Base-by-base conservation (phyloP, 2,329 filamentous ascomycete genomes). In the Helotiales sp. region DNA sequence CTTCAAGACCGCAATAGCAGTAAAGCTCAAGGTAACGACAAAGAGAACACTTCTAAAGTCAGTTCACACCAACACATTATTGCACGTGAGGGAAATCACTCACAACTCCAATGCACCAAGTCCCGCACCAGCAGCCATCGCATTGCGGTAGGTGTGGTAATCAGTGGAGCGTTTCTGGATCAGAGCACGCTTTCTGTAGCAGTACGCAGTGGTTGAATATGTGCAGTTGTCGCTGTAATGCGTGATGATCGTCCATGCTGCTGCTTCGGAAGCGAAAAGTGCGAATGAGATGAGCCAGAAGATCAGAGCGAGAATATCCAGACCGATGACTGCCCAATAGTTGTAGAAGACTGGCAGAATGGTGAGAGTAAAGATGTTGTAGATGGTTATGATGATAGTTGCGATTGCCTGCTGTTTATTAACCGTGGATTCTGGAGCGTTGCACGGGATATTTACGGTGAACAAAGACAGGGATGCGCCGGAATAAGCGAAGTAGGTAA, bases 241-340 rank as follows among this genome's bases (percentile, higher is more conserved):
- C 15, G 43, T 64, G n/a, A 47, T 40, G 30, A 65, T 32, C 7
- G 24, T n/a, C 13, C 58, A 65, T 17, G 13, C 32, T 15, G 68
- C 66, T 6, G 70, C 66, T 58, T 71, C 69, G 2, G 55, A 70
- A 2, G 71, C 72, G 10, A 68, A 34, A 17, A 69, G 45, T 1
- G 70, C 61, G 57, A 72, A 71, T 1, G 69, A 72, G 50, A 71
- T 68, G 40, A 85, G 77, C 86, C 85, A 88, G 75, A 87, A 83
- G 64, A 88, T 67, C 62, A 84, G 74, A 32, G 84, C 80, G 65
- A 84, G 80, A 22, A 84, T 80, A 69, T 88, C 85, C 43, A 87
- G 77, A 24, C 78, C 78, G 3, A 87, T 75, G 7, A 84, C 78
- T 28, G 83, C 82, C 81, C 84, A 86, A 76, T 84, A 84, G 75